Conservation (phyloP, 2,329 filamentous ascomycete species). For the Corynespora cassiicola region DNA sequence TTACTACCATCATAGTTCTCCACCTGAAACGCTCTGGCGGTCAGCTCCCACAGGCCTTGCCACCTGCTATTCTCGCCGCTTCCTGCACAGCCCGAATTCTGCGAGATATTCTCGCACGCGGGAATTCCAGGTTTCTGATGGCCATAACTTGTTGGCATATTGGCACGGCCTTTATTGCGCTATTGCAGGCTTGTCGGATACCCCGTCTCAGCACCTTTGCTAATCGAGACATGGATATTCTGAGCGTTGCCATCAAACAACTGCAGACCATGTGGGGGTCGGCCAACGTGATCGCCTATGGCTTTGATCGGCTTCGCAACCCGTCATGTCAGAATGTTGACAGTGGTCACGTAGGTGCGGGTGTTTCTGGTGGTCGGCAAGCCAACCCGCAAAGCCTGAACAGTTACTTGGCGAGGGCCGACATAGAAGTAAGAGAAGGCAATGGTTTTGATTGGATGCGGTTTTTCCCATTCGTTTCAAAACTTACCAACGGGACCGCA, state of each 20-base stretch:
- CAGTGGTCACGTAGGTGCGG: no score
- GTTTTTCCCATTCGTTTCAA: conserved; percentile 27
- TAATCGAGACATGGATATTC: conserved; percentile 25
- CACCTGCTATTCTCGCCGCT: conserved; percentile 27
- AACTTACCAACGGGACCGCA: conserved; percentile 24
- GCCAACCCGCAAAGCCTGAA: not conserved
- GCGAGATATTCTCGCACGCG: conserved; percentile 26
- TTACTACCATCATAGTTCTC: conserved; percentile 28
- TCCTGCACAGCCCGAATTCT: conserved; percentile 28
- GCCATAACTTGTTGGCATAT: conserved; percentile 31
- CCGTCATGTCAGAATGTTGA: no score
- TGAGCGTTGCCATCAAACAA: conserved; percentile 21
- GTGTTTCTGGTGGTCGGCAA: no score
- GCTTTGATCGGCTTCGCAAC: conserved; percentile 24
- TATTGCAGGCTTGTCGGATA: conserved; percentile 27
- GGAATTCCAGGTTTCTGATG: conserved; percentile 28
- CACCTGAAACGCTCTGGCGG: conserved; percentile 27
- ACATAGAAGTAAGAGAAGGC: not conserved
- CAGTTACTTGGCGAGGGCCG: not conserved
- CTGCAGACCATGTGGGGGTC: conserved; percentile 31
- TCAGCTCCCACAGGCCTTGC: conserved; percentile 26
- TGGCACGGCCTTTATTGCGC: conserved; percentile 28
- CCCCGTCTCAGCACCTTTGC: conserved; percentile 20
- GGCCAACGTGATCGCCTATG: conserved; percentile 25
- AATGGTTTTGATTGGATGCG: conserved; percentile 27